A percentile compares a stretch with the other conserved stretches of the same genome.
Evolutionary conservation across 768 basidiomycete species (phyloP).

Genomic region (Suillus occidentalis): DNA sequence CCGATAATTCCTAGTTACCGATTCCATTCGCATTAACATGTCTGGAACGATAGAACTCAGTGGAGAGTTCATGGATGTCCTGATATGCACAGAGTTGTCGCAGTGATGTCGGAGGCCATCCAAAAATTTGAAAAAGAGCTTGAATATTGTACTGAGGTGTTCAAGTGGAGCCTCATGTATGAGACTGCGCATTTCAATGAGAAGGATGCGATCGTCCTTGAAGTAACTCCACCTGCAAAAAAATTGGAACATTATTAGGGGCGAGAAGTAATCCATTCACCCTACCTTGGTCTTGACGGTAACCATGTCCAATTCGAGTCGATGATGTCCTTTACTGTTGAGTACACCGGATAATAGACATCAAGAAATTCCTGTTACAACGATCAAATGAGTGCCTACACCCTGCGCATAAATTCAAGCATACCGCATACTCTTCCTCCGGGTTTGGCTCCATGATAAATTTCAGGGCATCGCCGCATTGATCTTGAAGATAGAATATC

Average conservation of each 20-base stretch:
- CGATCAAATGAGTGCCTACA: neutral
- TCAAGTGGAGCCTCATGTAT: neutral
- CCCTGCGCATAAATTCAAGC: neutral
- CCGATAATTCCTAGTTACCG: neutral
- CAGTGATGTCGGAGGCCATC: neutral
- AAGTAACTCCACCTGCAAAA: neutral
- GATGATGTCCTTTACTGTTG: neutral
- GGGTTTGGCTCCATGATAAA: neutral
- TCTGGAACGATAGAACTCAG: neutral
- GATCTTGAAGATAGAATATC: no score
- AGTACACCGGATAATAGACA: neutral
- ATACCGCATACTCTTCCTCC: neutral
- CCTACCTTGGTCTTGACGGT: neutral
- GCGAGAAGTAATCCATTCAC: neutral
- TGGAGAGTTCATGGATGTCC: neutral
- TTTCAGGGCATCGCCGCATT: no score
- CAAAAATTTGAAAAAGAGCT: neutral
- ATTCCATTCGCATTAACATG: neutral
- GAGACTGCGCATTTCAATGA: neutral
- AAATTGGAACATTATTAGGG: neutral
- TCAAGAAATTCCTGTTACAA: neutral
- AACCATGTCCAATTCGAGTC: neutral
- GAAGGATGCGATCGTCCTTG: neutral
- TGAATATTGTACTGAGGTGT: neutral
- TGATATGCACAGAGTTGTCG: neutral